Evolutionary conservation across 345 rosid species (phyloP).

Genomic region (Arabidopsis thaliana): DNA sequence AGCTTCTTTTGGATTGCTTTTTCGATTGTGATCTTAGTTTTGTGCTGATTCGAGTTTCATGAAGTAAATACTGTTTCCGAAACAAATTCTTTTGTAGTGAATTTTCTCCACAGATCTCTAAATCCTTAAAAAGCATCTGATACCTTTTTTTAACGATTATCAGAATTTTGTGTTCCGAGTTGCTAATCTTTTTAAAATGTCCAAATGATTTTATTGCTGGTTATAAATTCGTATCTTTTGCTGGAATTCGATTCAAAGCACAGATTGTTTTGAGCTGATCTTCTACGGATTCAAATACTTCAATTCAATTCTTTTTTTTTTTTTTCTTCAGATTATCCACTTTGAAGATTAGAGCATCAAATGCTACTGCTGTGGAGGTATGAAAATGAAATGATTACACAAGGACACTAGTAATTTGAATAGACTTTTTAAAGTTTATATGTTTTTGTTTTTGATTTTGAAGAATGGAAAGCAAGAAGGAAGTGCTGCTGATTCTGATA

Average conservation of each 20-base stretch:
- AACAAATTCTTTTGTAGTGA: neutral
- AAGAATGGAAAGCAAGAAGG: conserved; percentile 62
- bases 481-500: conserved; percentile 60
- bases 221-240: neutral
- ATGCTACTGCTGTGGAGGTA: conserved; percentile 85
- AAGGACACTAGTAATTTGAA: neutral
- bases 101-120: conserved; percentile 6
- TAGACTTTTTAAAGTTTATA: neutral
- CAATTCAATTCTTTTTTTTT: neutral
- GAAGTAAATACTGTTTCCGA: neutral
- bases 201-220: neutral
- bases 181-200: neutral
- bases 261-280: neutral
- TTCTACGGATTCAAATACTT: neutral
- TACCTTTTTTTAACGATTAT: neutral
- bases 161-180: neutral
- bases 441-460: conserved; percentile 8
- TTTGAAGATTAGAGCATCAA: conserved; percentile 59
- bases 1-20: neutral
- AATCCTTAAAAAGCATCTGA: neutral
- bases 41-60: neutral
- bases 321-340: conserved; percentile 53
- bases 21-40: neutral
- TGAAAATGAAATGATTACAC: conserved; percentile 22
- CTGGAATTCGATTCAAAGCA: neutral